Conservation (phyloP, 805 yeast genomes). For the Kluyveromyces dobzhanskii region DNA sequence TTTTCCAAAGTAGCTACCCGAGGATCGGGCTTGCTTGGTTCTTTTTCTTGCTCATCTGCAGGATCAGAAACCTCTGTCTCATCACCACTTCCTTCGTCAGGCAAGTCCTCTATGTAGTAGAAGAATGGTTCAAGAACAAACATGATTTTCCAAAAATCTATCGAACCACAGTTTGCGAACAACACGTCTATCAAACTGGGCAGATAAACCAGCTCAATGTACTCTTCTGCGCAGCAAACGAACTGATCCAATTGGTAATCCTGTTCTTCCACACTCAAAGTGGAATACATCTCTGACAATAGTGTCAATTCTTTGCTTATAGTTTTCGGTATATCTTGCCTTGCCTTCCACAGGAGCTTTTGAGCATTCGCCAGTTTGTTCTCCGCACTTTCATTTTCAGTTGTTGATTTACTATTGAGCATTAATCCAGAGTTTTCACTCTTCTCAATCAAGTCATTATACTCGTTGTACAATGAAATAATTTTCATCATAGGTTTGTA, state of each 20-base stretch:
- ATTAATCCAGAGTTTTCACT: constrained; percentile 29
- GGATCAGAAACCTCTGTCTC: constrained; percentile 5
- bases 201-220: constrained; percentile 28
- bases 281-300: constrained; percentile 29
- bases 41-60: constrained; percentile 8
- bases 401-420: constrained; percentile 7
- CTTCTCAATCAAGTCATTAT: constrained; percentile 29
- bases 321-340: constrained; percentile 29
- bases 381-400: not conserved
- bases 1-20: constrained; percentile 30
- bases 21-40: constrained; percentile 26
- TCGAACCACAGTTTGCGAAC: constrained; percentile 24
- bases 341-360: constrained; percentile 26
- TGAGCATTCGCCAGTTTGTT: constrained; percentile 26
- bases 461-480: constrained; percentile 29
- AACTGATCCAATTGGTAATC: constrained; percentile 30
- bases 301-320: constrained; percentile 29
- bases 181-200: constrained; percentile 27
- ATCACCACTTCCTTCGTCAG: constrained; percentile 19
- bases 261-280: constrained; percentile 30
- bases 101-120: constrained; percentile 29
- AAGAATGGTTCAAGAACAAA: constrained; percentile 30
- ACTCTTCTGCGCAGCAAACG: constrained; percentile 31
- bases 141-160: constrained; percentile 28
- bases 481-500: constrained; percentile 32